Conservation (phyloP, 768 basidiomycete species). For the Naganishia onofrii region DNA sequence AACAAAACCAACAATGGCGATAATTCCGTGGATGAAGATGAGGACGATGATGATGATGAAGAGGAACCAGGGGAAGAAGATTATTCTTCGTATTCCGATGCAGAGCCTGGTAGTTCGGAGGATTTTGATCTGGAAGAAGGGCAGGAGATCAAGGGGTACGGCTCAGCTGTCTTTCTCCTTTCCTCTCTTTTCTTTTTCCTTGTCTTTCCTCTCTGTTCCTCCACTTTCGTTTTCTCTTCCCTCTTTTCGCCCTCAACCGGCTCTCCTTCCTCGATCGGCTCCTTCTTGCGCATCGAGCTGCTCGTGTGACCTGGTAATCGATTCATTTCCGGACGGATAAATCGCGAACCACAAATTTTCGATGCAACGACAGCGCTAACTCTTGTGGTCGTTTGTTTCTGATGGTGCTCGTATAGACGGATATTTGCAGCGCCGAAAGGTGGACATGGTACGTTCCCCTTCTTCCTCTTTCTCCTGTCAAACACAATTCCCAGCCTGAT, state of each 20-base stretch:
- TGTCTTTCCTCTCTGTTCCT: not conserved
- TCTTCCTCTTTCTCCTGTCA: constrained; percentile 56
- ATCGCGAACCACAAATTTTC: no score
- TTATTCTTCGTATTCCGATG: constrained; percentile 56
- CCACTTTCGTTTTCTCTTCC: no score
- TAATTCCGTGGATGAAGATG: constrained; percentile 19
- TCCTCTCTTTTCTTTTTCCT: not conserved
- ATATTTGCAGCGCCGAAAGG: constrained; percentile 78
- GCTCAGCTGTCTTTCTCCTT: constrained; percentile 35
- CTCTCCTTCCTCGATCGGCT: no score
- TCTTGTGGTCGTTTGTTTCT: not conserved
- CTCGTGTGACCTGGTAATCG: no score
- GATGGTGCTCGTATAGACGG: constrained; percentile 52
- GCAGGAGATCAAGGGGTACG: constrained; percentile 33
- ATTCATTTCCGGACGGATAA: no score
- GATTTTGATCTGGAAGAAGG: constrained; percentile 50
- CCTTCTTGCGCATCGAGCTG: no score
- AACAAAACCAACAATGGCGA: not conserved
- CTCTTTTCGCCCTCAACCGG: no score
- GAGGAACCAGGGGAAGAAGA: constrained; percentile 50
- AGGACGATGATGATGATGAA: constrained; percentile 32
- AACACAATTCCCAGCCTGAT: no score
- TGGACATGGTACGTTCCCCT: constrained; percentile 56
- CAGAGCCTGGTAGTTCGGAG: constrained; percentile 37
- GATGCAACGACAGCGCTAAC: no score